Percentiles rank a stretch among this genome's conserved stretches.
Evolutionary conservation across 345 rosid genomes (phyloP).

Genomic region (Gossypium arboreum): DNA sequence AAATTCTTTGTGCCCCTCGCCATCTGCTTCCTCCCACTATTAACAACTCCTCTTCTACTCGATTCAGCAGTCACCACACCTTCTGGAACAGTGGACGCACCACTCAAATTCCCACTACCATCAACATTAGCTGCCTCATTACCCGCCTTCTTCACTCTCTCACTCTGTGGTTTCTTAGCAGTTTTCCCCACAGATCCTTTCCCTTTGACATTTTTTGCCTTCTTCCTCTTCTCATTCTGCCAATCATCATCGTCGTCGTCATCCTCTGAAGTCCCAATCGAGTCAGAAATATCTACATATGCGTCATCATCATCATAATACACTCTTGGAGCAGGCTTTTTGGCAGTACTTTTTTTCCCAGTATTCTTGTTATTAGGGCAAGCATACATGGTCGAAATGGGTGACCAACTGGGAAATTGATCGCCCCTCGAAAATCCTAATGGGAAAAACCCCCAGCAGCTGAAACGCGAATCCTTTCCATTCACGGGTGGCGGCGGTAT

Average conservation of each 20-base stretch:
- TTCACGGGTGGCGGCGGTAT: conserved; percentile 60
- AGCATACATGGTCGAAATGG: conserved; percentile 61
- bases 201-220: conserved; percentile 38
- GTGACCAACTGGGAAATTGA: conserved; percentile 54
- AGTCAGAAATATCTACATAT: conserved; percentile 56
- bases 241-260: conserved; percentile 48
- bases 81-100: conserved; percentile 25
- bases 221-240: conserved; percentile 34
- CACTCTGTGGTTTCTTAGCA: conserved; percentile 36
- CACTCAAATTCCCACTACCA: conserved; percentile 17
- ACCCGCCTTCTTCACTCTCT: conserved; percentile 31
- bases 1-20: conserved; percentile 52
- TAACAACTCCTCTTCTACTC: conserved; percentile 33
- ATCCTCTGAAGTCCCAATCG: conserved; percentile 35
- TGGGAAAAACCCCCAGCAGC: conserved; percentile 76
- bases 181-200: conserved; percentile 36
- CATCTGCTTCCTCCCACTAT: conserved; percentile 42
- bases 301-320: conserved; percentile 50
- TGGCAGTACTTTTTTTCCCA: conserved; percentile 13
- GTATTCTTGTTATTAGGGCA: conserved; percentile 28
- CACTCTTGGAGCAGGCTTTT: conserved; percentile 26
- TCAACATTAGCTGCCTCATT: conserved; percentile 21
- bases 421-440: conserved; percentile 49
- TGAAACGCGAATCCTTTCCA: conserved; percentile 56
- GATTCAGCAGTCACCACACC: conserved; percentile 24